Conservation (phyloP, 352 stramenopile species). For the Globisporangium polare region DNA sequence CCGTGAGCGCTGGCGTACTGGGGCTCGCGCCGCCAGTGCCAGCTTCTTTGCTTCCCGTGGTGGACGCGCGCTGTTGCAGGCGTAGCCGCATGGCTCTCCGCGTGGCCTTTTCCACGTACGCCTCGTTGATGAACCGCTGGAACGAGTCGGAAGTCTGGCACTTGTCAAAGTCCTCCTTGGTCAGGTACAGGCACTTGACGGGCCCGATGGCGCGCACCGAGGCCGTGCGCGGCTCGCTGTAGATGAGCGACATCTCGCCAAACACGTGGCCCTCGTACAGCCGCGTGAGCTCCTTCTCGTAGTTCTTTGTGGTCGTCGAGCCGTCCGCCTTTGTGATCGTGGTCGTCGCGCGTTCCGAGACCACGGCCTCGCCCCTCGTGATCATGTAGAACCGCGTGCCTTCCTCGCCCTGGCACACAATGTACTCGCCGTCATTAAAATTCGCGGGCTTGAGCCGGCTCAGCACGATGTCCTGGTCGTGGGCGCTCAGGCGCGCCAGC, state of each 20-base stretch:
- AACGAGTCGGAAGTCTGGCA: constrained; percentile 80
- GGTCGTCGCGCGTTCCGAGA: constrained; percentile 58
- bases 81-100: constrained; percentile 76
- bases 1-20: constrained; percentile 12
- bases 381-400: constrained; percentile 90
- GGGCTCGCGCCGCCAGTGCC: constrained; percentile 14
- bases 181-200: constrained; percentile 85
- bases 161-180: constrained; percentile 86
- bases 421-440: constrained; percentile 85
- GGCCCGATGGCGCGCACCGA: constrained; percentile 73
- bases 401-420: constrained; percentile 87
- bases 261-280: constrained; percentile 89
- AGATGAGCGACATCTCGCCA: constrained; percentile 87
- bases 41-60: constrained; percentile 8
- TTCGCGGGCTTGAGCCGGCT: constrained; percentile 77
- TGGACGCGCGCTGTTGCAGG: constrained; percentile 54
- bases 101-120: constrained; percentile 84
- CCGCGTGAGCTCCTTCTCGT: constrained; percentile 76
- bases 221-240: constrained; percentile 81
- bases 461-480: constrained; percentile 80
- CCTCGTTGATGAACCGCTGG: constrained; percentile 82
- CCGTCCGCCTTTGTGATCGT: constrained; percentile 12
- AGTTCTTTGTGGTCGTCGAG: constrained; percentile 27
- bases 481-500: constrained; percentile 58
- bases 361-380: constrained; percentile 78